A percentile compares a stretch with the other conserved stretches of the same genome.
phyloP scores from a whole-genome alignment of 1,284 basidiomycete genomes.

The Sphagnurus paluster region DNA sequence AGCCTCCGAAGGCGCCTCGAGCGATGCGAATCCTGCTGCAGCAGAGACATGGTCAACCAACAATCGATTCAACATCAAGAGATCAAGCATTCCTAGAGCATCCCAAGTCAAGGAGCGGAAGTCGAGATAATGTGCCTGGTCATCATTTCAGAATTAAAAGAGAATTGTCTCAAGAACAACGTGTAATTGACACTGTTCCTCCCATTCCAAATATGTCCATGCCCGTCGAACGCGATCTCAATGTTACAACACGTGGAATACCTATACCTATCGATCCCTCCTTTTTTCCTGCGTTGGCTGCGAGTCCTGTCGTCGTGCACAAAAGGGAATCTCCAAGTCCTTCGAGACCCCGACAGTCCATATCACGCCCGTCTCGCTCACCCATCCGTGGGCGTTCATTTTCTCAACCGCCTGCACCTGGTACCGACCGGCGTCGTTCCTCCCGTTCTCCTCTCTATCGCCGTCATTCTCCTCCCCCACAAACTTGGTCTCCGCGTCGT shows the following conservation, averaged over 20 bases:
- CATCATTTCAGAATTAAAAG: neutral
- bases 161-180: neutral
- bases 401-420: neutral
- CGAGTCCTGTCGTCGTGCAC: neutral
- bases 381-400: neutral
- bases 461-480: constrained; percentile 5
- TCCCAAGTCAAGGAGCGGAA: neutral
- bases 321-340: constrained; percentile 6
- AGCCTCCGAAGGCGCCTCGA: constrained; percentile 14
- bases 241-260: constrained; percentile 3
- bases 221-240: neutral
- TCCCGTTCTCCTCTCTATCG: neutral
- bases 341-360: neutral
- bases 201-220: neutral
- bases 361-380: constrained; percentile 10
- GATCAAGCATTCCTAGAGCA: neutral
- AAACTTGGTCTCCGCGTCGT: neutral
- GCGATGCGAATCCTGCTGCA: constrained; percentile 11
- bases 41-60: neutral
- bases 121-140: neutral
- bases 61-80: neutral
- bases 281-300: constrained; percentile 8
- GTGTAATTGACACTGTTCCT: neutral
- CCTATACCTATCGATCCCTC: constrained; percentile 15
- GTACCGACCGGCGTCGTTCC: neutral